Conservation (phyloP, 495 filamentous ascomycete genomes). For the Margaritispora aquatica region DNA sequence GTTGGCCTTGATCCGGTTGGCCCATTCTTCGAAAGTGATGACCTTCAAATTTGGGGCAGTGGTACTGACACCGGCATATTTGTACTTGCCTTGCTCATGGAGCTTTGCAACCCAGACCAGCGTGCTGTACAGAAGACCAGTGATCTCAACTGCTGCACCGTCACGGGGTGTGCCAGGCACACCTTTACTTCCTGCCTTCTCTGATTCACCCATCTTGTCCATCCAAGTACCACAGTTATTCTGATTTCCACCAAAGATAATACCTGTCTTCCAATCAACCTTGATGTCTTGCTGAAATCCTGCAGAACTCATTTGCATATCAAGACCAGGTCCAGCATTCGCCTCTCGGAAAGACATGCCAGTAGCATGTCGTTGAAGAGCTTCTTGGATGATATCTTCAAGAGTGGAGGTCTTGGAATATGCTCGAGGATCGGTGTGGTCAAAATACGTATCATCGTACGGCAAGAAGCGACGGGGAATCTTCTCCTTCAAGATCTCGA, state of each 20-base stretch:
- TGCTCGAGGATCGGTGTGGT: constrained; percentile 69
- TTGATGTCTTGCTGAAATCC: constrained; percentile 89
- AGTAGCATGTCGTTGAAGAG: constrained; percentile 80
- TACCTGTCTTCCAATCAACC: constrained; percentile 87
- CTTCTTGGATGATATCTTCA: constrained; percentile 86
- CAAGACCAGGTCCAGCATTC: constrained; percentile 80
- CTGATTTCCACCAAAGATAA: constrained; percentile 92
- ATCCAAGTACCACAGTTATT: constrained; percentile 98
- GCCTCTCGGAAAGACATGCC: constrained; percentile 92
- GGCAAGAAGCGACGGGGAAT: constrained; percentile 86
- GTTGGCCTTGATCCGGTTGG: constrained; percentile 68
- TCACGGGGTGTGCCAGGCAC: constrained; percentile 94
- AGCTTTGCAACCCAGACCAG: constrained; percentile 72
- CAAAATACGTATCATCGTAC: constrained; percentile 92
- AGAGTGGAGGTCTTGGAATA: constrained; percentile 79
- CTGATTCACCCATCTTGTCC: constrained; percentile 99
- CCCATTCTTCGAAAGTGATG: constrained; percentile 77
- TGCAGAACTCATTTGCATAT: constrained; percentile 87
- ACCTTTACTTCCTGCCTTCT: constrained; percentile 85
- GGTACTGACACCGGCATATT: constrained; percentile 60
- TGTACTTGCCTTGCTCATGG: constrained; percentile 57
- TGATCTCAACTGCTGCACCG: constrained; percentile 93
- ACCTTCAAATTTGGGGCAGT: constrained; percentile 32
- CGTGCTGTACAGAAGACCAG: constrained; percentile 82
- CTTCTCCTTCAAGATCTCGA: constrained; percentile 65